Conservation (phyloP, 202 grass and related monocot genomes). For the Digitaria exilis region DNA sequence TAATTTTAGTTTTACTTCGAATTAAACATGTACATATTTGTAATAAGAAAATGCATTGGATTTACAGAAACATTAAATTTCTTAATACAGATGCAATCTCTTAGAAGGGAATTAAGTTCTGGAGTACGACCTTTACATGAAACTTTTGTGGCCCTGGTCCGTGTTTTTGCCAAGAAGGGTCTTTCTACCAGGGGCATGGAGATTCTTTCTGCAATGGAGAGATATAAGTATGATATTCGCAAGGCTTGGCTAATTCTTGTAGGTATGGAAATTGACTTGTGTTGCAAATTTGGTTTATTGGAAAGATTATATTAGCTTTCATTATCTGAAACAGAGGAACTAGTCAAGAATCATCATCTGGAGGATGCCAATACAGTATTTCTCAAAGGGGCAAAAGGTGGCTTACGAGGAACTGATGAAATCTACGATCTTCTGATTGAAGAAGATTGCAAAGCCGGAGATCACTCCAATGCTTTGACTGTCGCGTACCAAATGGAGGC, state of each 20-base stretch:
- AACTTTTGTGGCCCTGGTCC: slow-evolving; percentile 88
- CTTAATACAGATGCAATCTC: slow-evolving; percentile 83
- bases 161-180: slow-evolving; percentile 88
- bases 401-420: slow-evolving; percentile 76
- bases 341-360: slow-evolving; percentile 69
- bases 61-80: slow-evolving; percentile 26
- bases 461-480: slow-evolving; percentile 93
- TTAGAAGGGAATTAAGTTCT: slow-evolving; percentile 91
- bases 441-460: slow-evolving; percentile 97
- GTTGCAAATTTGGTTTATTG: slow-evolving; percentile 10
- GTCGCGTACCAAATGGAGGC: slow-evolving; percentile 99
- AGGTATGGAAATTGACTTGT: slow-evolving; percentile 59
- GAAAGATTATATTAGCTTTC: slow-evolving; percentile 35
- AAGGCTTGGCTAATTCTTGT: slow-evolving; percentile 95
- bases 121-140: slow-evolving; percentile 82
- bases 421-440: slow-evolving; percentile 86
- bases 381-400: slow-evolving; percentile 92
- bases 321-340: slow-evolving; percentile 72
- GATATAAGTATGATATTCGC: slow-evolving; percentile 87
- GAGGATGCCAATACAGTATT: slow-evolving; percentile 92
- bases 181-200: slow-evolving; percentile 89
- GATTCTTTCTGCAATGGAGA: slow-evolving; percentile 97
- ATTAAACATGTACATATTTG: not conserved
- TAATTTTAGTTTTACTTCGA: not conserved
- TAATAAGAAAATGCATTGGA: slow-evolving; percentile 9